A percentile compares a stretch with the other conserved stretches of the same genome.
Conservation (phyloP, 2,329 filamentous ascomycete genomes). For the Fusarium bulbicola region DNA sequence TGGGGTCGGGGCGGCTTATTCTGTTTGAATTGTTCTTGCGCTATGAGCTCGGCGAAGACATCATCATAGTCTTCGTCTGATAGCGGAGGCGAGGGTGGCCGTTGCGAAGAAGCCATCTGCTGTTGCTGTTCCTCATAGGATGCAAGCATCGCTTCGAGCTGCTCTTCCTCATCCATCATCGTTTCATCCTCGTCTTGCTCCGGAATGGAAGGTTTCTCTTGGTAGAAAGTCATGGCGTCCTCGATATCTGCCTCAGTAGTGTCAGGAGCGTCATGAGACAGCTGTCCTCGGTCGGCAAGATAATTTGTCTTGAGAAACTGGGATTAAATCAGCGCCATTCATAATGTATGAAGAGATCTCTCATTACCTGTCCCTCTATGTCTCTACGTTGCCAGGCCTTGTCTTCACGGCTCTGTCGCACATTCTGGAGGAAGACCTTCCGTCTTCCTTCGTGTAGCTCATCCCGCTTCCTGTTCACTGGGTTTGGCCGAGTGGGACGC, state of each 20-base stretch:
- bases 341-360: background rate
- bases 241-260: slow-evolving; percentile 63
- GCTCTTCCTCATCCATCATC: slow-evolving; percentile 67
- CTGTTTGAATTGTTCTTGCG: slow-evolving; percentile 42
- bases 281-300: slow-evolving; percentile 45
- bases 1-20: slow-evolving; percentile 34
- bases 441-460: slow-evolving; percentile 71
- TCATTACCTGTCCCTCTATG: slow-evolving; percentile 63
- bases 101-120: slow-evolving; percentile 30
- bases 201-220: slow-evolving; percentile 35
- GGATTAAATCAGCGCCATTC: slow-evolving; percentile 1
- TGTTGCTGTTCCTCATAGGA: slow-evolving; percentile 52
- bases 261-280: slow-evolving; percentile 48
- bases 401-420: slow-evolving; percentile 68
- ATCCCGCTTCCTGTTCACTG: slow-evolving; percentile 68
- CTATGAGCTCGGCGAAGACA: slow-evolving; percentile 61
- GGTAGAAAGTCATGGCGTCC: slow-evolving; percentile 54
- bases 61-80: slow-evolving; percentile 70
- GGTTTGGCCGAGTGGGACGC: slow-evolving; percentile 69
- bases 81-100: slow-evolving; percentile 48
- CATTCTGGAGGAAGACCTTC: slow-evolving; percentile 74
- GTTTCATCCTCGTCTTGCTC: slow-evolving; percentile 53
- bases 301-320: slow-evolving; percentile 51
- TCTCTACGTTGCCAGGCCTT: slow-evolving; percentile 67
- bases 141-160: slow-evolving; percentile 66